phyloP scores from a whole-genome alignment of 1,284 basidiomycete genomes.

The Leccinum subrobustum region DNA sequence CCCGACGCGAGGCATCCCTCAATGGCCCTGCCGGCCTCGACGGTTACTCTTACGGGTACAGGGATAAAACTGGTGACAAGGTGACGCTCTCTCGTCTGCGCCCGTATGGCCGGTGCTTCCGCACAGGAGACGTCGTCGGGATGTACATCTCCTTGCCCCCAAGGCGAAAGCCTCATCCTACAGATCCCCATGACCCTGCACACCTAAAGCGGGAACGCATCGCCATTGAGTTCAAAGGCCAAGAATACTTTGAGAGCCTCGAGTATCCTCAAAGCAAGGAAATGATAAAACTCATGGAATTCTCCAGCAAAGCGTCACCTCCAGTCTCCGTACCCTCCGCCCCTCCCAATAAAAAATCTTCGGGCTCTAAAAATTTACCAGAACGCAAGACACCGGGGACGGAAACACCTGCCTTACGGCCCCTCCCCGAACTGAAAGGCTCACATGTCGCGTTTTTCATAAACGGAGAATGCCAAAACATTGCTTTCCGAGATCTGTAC shows the following conservation, averaged over 20 bases:
- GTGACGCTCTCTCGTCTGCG: constrained; percentile 81
- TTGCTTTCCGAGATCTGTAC: constrained; percentile 87
- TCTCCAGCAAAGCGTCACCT: constrained; percentile 54
- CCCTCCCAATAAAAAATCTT: constrained; percentile 58
- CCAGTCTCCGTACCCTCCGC: constrained; percentile 57
- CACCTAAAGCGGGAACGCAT: constrained; percentile 84
- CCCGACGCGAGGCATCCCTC: constrained; percentile 87
- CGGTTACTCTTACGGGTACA: constrained; percentile 89
- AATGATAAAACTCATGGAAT: constrained; percentile 86
- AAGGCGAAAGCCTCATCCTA: constrained; percentile 50
- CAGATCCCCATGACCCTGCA: constrained; percentile 70
- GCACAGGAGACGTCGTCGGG: constrained; percentile 87
- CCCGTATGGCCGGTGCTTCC: constrained; percentile 75
- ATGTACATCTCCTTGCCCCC: constrained; percentile 90
- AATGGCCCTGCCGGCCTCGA: constrained; percentile 94
- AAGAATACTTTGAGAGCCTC: constrained; percentile 92
- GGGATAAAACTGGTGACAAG: constrained; percentile 92
- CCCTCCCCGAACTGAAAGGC: constrained; percentile 68
- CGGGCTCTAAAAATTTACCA: constrained; percentile 64
- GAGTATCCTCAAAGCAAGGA: constrained; percentile 93
- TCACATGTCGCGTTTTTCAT: constrained; percentile 90
- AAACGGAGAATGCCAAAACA: constrained; percentile 85
- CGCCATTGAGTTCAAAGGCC: constrained; percentile 93
- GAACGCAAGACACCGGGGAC: constrained; percentile 36
- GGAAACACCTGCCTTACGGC: constrained; percentile 47